phyloP scores from a whole-genome alignment of 2,329 filamentous ascomycete genomes.

The Davidsoniella virescens region DNA sequence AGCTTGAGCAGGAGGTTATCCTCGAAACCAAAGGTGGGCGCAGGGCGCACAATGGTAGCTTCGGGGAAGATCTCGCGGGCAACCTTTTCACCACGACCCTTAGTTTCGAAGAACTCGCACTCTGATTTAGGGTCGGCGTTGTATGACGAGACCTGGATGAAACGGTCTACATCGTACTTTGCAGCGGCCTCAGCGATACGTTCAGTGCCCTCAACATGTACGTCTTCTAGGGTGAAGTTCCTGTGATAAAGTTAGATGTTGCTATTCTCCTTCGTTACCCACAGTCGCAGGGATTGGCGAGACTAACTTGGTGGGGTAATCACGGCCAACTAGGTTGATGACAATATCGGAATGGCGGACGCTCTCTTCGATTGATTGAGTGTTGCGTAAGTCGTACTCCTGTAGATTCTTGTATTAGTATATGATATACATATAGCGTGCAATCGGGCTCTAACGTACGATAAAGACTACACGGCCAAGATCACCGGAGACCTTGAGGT shows the following conservation, averaged over 20 bases:
- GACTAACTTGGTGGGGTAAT: conserved; percentile 84
- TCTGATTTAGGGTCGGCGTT: conserved; percentile 67
- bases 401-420: conserved; percentile 21
- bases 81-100: conserved; percentile 69
- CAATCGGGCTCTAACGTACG: conserved; percentile 28
- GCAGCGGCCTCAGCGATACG: conserved; percentile 86
- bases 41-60: conserved; percentile 88
- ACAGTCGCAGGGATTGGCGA: not conserved
- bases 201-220: conserved; percentile 82
- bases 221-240: conserved; percentile 87
- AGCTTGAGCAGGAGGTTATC: conserved; percentile 80
- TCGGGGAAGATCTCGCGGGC: conserved; percentile 86
- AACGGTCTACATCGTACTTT: conserved; percentile 96
- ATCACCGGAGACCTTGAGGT: conserved; percentile 92
- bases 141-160: conserved; percentile 91
- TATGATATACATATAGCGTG: not conserved
- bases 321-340: conserved; percentile 86
- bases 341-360: conserved; percentile 95
- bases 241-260: conserved; percentile 30
- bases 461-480: conserved; percentile 78
- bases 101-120: conserved; percentile 83
- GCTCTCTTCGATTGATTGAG: conserved; percentile 85
- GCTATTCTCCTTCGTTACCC: conserved; percentile 14
- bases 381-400: conserved; percentile 94
- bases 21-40: conserved; percentile 88